phyloP scores from a whole-genome alignment of 331 rosid genomes.

The Malus hybrid region DNA sequence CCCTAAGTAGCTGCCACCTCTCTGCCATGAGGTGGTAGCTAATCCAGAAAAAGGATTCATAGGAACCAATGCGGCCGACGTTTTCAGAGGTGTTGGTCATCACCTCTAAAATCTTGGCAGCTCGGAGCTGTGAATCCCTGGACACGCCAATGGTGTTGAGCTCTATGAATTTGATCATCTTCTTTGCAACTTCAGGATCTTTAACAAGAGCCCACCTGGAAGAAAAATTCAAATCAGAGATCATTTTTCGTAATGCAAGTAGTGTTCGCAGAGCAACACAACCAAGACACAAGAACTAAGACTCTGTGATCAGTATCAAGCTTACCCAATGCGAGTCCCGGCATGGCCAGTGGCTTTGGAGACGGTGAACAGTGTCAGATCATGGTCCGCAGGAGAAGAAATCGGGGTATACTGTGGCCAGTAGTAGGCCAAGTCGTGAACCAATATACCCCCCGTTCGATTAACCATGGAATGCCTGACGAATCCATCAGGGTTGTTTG shows the following conservation, averaged over 20 bases:
- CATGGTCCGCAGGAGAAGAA: constrained; percentile 51
- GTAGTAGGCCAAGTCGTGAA: constrained; percentile 88
- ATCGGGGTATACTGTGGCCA: constrained; percentile 98
- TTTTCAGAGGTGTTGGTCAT: constrained; percentile 45
- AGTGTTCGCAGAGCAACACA: not conserved
- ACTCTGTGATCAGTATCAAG: not conserved
- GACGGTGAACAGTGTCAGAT: constrained; percentile 67
- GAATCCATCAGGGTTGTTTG: constrained; percentile 89
- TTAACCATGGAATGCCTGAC: constrained; percentile 52
- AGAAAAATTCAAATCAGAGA: not conserved
- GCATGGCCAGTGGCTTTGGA: constrained; percentile 92
- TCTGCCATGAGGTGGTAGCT: constrained; percentile 45
- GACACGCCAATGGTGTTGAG: constrained; percentile 88
- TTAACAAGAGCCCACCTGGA: constrained; percentile 55
- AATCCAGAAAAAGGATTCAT: constrained; percentile 51
- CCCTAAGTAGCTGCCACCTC: constrained; percentile 68
- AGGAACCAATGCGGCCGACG: constrained; percentile 10
- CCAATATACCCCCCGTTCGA: constrained; percentile 44
- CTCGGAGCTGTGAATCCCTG: constrained; percentile 89
- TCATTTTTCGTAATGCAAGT: not conserved
- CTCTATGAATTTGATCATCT: constrained; percentile 79
- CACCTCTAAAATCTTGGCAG: constrained; percentile 63
- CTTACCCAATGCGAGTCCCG: constrained; percentile 89
- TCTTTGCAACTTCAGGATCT: constrained; percentile 50
- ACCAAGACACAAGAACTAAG: not conserved